These are phyloP conservation scores for Leccinum sublutescens DNA, from an alignment of 768 basidiomycete genomes.

Conservation along the genomic window DNA sequence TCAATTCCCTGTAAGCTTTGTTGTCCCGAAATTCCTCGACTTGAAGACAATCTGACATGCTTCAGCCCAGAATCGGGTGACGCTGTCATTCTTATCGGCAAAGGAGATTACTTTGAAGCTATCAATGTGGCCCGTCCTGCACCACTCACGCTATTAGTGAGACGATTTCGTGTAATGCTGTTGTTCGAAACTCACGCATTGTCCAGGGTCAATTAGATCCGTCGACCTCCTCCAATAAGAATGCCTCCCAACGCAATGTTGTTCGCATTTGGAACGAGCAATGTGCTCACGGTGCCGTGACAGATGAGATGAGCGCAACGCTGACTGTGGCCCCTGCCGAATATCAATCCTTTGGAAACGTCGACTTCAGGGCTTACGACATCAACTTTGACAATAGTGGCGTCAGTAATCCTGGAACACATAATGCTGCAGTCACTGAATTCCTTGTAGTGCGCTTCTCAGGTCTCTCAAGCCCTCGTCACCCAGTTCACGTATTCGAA, in stretches of 20 bases:
- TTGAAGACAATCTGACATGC: neutral
- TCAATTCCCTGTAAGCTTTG: constrained; percentile 51
- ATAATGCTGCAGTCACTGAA: neutral
- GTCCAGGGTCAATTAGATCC: constrained; percentile 50
- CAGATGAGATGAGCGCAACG: constrained; percentile 59
- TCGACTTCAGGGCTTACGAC: constrained; percentile 64
- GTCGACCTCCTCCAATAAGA: constrained; percentile 38
- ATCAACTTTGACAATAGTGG: constrained; percentile 67
- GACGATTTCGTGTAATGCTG: neutral
- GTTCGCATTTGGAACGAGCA: constrained; percentile 53
- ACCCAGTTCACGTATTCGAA: constrained; percentile 64
- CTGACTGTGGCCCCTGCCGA: constrained; percentile 53
- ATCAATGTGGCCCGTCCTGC: constrained; percentile 38
- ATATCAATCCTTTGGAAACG: constrained; percentile 48
- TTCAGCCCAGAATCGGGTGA: neutral
- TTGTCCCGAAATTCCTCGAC: neutral
- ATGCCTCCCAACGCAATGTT: constrained; percentile 44
- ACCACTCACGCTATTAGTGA: constrained; percentile 56
- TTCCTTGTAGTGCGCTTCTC: constrained; percentile 27
- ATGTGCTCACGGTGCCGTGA: constrained; percentile 42
- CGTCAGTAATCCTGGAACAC: constrained; percentile 30
- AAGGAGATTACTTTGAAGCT: neutral
- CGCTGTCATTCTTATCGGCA: neutral
- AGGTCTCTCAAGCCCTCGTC: constrained; percentile 60
- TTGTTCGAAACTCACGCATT: constrained; percentile 18